Base-by-base conservation (phyloP, 192 early-diverging fungal species). In the Coemansia sp. region DNA sequence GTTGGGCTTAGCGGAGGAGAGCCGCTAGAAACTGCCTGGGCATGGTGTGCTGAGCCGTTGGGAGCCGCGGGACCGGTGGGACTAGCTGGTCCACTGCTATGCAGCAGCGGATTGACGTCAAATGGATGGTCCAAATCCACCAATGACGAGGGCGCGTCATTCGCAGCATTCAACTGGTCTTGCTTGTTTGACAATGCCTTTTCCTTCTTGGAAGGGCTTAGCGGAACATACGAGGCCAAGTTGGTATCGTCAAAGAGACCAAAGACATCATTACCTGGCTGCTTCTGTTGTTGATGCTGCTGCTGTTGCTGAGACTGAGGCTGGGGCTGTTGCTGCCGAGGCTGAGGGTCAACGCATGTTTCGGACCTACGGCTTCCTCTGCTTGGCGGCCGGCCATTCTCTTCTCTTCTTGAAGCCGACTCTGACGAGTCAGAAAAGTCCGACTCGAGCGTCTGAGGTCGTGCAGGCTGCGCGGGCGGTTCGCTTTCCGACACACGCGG, bases 1-100 rank as follows among this genome's bases (percentile, higher is more conserved):
- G 28, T 49, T 1, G 47, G 47, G 30, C 47, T 69, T 96, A 96
- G 81, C 85, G 90, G 64, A 96, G 96, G 85, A 82, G 94, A n/a
- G n/a, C n/a, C n/a, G n/a, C n/a, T n/a, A n/a, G n/a, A n/a, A n/a
- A n/a, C n/a, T n/a, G n/a, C n/a, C n/a, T n/a, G n/a, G n/a, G n/a
- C n/a, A n/a, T n/a, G n/a, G n/a, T n/a, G n/a, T n/a, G n/a, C n/a
- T n/a, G 18, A 34, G 32, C 40, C 14, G 7, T 15, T 15, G 18
- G 1, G 18, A 3, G 40, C 40, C 14, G 40, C 7, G 30, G 50
- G 34, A 38, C 34, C 36, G 36, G 10, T 4, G 6, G 50, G 50
- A 6, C 36, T 26, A 6, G 32, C 50, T 11, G 50, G 50, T 14
- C 36, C 36, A 18, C 50, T 51, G 43, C 18, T 11, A 18, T 42